These are phyloP conservation scores for Cymbidium sinense DNA, from an alignment of 106 monocot species.

Conservation along the genomic window DNA sequence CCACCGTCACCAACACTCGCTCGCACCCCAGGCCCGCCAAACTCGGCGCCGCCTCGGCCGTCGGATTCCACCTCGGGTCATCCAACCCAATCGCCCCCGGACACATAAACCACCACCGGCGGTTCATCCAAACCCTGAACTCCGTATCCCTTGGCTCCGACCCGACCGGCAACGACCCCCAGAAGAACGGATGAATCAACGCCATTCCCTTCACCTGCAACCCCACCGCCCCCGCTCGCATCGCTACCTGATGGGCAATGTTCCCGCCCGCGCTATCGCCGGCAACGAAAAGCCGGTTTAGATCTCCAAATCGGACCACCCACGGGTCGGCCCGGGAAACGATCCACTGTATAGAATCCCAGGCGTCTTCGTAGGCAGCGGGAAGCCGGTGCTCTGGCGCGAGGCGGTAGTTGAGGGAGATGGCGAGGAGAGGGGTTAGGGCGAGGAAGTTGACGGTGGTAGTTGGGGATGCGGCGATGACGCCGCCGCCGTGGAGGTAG, in stretches of 20 bases:
- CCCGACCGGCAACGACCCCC: slow-evolving; percentile 32
- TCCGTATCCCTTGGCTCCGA: slow-evolving; percentile 21
- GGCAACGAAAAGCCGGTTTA: slow-evolving; percentile 32
- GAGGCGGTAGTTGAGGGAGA: slow-evolving; percentile 34
- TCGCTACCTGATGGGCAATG: slow-evolving; percentile 29
- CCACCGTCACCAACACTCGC: slow-evolving; percentile 12
- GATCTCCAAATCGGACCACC: slow-evolving; percentile 39
- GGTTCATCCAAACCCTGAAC: slow-evolving; percentile 17
- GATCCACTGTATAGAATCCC: slow-evolving; percentile 2
- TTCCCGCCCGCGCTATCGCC: slow-evolving; percentile 56
- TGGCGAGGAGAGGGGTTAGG: slow-evolving; percentile 22
- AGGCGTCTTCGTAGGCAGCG: slow-evolving; percentile 30
- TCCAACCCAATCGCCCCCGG: slow-evolving; percentile 20
- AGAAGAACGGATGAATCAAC: slow-evolving; percentile 13
- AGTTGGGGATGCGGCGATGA: slow-evolving; percentile 27
- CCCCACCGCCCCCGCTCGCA: slow-evolving; percentile 14
- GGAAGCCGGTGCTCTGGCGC: slow-evolving; percentile 32
- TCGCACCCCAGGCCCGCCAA: slow-evolving; percentile 15
- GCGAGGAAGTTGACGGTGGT: slow-evolving; percentile 33
- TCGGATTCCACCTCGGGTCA: slow-evolving; percentile 29
- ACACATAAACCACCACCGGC: slow-evolving; percentile 26
- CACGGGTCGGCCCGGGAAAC: slow-evolving; percentile 23
- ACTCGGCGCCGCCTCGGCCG: slow-evolving; percentile 10
- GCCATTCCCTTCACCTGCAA: slow-evolving; percentile 8
- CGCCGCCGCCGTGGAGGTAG: slow-evolving; percentile 66